Conservation (phyloP, 176 grass and related monocot species). For the Puccinellia tenuiflora region DNA sequence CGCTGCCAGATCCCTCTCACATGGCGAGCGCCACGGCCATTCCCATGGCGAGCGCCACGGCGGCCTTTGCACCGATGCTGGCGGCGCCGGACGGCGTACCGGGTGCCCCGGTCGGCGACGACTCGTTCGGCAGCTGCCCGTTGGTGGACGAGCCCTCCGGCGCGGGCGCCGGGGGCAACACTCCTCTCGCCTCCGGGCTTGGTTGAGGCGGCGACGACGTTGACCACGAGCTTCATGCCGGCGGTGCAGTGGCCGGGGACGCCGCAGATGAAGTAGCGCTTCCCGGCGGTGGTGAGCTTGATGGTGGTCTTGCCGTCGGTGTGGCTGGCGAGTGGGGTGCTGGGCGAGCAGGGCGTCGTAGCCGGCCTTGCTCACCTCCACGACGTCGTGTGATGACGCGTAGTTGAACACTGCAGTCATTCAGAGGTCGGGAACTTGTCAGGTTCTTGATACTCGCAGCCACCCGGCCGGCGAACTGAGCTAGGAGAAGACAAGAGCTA, state of each 20-base stretch:
- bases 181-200: conserved; percentile 21
- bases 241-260: conserved; percentile 49
- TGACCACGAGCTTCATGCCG: conserved; percentile 77
- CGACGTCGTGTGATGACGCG: conserved; percentile 50
- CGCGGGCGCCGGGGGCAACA: conserved; percentile 12
- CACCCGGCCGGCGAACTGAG: neutral
- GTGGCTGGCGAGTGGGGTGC: conserved; percentile 29
- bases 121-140: conserved; percentile 9
- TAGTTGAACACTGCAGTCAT: conserved; percentile 44
- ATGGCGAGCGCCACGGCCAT: conserved; percentile 27
- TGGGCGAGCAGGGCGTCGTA: conserved; percentile 56
- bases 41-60: conserved; percentile 26
- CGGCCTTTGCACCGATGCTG: conserved; percentile 18
- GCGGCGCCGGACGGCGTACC: conserved; percentile 29
- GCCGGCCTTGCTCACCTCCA: conserved; percentile 50
- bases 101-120: conserved; percentile 22
- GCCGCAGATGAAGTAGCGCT: conserved; percentile 83
- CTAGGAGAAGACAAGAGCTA: neutral
- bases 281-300: conserved; percentile 40
- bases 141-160: conserved; percentile 11
- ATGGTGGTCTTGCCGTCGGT: conserved; percentile 27
- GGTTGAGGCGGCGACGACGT: conserved; percentile 15
- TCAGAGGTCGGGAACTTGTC: neutral
- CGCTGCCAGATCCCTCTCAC: conserved; percentile 25
- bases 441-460: neutral